Percentiles rank a stretch among this genome's conserved stretches.
phyloP scores from a whole-genome alignment of 306 rosid genomes.

The Fragaria nilgerrensis region DNA sequence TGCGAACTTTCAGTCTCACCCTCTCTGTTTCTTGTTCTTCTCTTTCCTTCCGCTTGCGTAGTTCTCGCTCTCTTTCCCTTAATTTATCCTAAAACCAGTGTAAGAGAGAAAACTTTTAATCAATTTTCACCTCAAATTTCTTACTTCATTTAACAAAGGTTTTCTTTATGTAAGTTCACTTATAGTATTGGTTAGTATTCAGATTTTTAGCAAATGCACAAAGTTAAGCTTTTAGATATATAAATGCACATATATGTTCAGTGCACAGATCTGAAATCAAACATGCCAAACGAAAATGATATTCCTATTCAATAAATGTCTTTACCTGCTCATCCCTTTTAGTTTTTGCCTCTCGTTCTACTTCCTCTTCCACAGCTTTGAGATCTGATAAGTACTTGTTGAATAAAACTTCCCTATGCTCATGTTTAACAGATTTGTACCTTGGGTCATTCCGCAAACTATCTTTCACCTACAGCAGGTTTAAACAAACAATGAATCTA shows the following conservation, averaged over 20 bases:
- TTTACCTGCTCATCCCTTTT: slow-evolving; percentile 89
- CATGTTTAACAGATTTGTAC: slow-evolving; percentile 78
- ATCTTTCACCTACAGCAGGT: slow-evolving; percentile 69
- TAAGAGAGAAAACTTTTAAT: slow-evolving; percentile 5
- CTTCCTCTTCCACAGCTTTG: slow-evolving; percentile 72
- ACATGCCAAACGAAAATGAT: neutral
- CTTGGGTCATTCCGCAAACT: slow-evolving; percentile 77
- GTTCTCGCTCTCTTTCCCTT: slow-evolving; percentile 90
- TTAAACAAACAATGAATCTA: slow-evolving; percentile 23
- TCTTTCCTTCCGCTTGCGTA: slow-evolving; percentile 94
- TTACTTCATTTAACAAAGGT: neutral
- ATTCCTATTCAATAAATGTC: neutral
- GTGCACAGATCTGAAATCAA: neutral
- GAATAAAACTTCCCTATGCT: slow-evolving; percentile 79
- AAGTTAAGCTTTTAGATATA: neutral
- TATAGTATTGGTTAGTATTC: neutral
- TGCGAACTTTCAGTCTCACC: slow-evolving; percentile 76
- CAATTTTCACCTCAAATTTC: neutral
- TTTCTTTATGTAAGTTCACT: neutral
- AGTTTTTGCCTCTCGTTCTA: slow-evolving; percentile 71
- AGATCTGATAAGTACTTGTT: slow-evolving; percentile 73
- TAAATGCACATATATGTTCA: neutral
- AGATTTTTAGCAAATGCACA: neutral
- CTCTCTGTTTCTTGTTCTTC: slow-evolving; percentile 98
- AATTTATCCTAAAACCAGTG: slow-evolving; percentile 67